Conservation (phyloP, 306 rosid genomes). For the Heteromeles arbutifolia region DNA sequence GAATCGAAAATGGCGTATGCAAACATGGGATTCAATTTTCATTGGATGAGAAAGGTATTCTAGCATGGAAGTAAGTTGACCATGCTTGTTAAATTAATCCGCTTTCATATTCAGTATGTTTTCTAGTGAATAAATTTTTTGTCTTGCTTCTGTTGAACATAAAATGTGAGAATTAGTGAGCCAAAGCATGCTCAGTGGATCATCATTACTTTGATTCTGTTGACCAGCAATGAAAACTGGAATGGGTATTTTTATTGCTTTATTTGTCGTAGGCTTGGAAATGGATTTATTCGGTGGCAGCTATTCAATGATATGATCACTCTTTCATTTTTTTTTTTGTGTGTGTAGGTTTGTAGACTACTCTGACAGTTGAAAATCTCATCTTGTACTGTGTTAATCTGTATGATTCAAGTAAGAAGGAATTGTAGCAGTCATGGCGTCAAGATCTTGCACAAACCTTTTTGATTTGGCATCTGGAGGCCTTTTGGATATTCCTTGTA, state of each 20-base stretch:
- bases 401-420: constrained; percentile 21
- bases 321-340: background rate
- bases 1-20: background rate
- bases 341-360: constrained; percentile 7
- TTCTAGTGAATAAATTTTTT: background rate
- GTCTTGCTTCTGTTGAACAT: background rate
- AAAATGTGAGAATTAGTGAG: background rate
- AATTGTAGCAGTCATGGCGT: constrained; percentile 34
- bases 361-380: background rate
- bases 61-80: background rate
- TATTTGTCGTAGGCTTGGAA: background rate
- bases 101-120: background rate
- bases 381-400: constrained; percentile 3
- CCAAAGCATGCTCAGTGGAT: background rate
- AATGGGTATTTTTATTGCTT: background rate
- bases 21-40: background rate
- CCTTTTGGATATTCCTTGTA: constrained; percentile 52
- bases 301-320: background rate
- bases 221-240: background rate
- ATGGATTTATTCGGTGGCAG: background rate
- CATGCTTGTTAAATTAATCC: background rate
- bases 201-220: background rate
- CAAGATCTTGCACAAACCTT: constrained; percentile 54
- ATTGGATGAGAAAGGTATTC: background rate
- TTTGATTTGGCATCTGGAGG: constrained; percentile 50